phyloP scores from a whole-genome alignment of 2,329 filamentous ascomycete species.

The Trichoderma hamatum region DNA sequence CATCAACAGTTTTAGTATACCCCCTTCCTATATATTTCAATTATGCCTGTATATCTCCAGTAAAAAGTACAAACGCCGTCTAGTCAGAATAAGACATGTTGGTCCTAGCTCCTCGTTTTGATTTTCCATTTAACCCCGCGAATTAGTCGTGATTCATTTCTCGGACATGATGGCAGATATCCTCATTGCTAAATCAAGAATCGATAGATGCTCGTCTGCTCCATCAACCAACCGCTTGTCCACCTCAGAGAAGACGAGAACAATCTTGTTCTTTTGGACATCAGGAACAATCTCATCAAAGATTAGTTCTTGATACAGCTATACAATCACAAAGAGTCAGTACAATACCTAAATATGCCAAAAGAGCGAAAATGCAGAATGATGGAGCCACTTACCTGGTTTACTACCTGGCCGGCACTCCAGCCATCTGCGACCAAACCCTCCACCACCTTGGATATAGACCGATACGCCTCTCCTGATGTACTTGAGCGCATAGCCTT shows the following conservation, averaged over 20 bases:
- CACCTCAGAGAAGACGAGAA: constrained; percentile 85
- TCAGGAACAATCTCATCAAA: constrained; percentile 84
- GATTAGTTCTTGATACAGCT: constrained; percentile 82
- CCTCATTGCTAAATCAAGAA: constrained; percentile 81
- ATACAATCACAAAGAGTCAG: not conserved
- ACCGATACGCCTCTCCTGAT: constrained; percentile 67
- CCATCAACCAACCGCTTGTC: constrained; percentile 95
- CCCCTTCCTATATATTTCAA: constrained; percentile 9
- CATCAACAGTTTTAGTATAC: not conserved
- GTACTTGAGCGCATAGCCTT: constrained; percentile 75
- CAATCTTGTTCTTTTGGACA: constrained; percentile 86
- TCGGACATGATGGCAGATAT: constrained; percentile 73
- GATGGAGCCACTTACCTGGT: constrained; percentile 60
- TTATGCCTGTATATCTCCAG: constrained; percentile 8
- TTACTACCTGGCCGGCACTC: constrained; percentile 87
- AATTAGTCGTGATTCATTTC: constrained; percentile 33
- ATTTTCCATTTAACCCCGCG: not conserved
- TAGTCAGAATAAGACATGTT: constrained; percentile 16
- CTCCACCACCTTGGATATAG: constrained; percentile 77
- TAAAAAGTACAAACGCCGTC: constrained; percentile 24
- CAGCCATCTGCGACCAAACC: constrained; percentile 95
- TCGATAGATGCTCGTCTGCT: constrained; percentile 89
- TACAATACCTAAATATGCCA: constrained; percentile 30
- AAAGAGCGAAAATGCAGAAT: not conserved
- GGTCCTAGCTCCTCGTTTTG: not conserved